A percentile compares a stretch with the other conserved stretches of the same genome.
Evolutionary conservation across 148 eudicot genomes (phyloP).

Genomic region (Rhododendron ferrugineum): DNA sequence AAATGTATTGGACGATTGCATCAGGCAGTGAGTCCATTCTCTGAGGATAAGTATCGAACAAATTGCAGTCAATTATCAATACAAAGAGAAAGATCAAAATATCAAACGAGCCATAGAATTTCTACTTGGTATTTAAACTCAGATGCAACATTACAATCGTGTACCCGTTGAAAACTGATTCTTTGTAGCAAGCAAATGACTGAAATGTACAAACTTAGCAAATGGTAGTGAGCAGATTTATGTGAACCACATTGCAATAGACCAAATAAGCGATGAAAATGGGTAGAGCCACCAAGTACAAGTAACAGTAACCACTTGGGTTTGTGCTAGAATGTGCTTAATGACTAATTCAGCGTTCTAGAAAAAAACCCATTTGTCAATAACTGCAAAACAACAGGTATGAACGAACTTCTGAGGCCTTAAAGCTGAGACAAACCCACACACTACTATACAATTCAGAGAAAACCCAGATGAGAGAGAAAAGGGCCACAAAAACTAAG

Average conservation of each 20-base stretch:
- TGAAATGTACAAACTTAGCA: background rate
- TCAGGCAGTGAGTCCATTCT: conserved; percentile 81
- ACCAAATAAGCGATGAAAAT: background rate
- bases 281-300: background rate
- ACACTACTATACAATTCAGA: background rate
- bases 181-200: background rate
- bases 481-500: background rate
- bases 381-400: background rate
- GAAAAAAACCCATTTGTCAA: background rate
- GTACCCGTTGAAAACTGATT: background rate
- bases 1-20: conserved; percentile 66
- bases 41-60: conserved; percentile 37
- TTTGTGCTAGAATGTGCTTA: background rate
- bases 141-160: too few relatives aligned
- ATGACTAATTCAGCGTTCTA: background rate
- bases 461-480: background rate
- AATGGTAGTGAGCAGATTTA: background rate
- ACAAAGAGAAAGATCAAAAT: background rate
- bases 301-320: background rate
- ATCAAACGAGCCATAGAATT: background rate
- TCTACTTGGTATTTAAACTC: background rate
- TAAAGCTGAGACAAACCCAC: background rate
- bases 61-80: conserved; percentile 10
- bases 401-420: background rate
- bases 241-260: background rate